Percentiles rank a stretch among this genome's conserved stretches.
Conservation (phyloP, 202 grass and related monocot genomes). For the Miscanthus sacchariflorus region DNA sequence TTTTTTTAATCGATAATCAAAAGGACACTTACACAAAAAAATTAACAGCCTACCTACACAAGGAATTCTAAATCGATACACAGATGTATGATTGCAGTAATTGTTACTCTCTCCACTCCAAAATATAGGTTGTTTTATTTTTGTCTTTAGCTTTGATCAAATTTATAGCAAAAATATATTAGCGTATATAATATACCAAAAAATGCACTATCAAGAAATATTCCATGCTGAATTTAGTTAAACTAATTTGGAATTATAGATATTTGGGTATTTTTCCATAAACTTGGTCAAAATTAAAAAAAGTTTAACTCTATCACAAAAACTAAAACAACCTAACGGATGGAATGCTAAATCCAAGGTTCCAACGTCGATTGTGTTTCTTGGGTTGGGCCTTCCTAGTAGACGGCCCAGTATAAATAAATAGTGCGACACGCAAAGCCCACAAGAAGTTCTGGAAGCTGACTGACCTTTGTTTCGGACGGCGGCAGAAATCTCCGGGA, state of each 20-base stretch:
- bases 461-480: slow-evolving; percentile 69
- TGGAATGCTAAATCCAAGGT: not conserved
- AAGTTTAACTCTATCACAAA: not conserved
- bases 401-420: slow-evolving; percentile 19
- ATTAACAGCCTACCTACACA: slow-evolving; percentile 11
- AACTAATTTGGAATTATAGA: not conserved
- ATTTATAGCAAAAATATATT: not conserved
- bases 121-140: not conserved
- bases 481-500: slow-evolving; percentile 59
- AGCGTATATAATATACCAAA: not conserved
- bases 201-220: not conserved
- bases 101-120: not conserved
- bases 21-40: not conserved
- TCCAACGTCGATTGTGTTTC: not conserved
- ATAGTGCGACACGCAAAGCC: not conserved
- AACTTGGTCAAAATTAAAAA: not conserved
- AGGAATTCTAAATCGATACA: not conserved
- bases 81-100: not conserved
- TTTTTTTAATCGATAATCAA: not conserved
- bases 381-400: slow-evolving; percentile 8
- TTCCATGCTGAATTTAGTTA: not conserved
- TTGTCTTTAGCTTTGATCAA: not conserved
- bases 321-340: not conserved
- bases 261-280: not conserved
- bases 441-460: not conserved